Percentiles rank a stretch among this genome's conserved stretches.
These are phyloP conservation scores for Tetrahymena thermophila DNA, from an alignment of 73 alveolate genomes.

Conservation along the genomic window DNA sequence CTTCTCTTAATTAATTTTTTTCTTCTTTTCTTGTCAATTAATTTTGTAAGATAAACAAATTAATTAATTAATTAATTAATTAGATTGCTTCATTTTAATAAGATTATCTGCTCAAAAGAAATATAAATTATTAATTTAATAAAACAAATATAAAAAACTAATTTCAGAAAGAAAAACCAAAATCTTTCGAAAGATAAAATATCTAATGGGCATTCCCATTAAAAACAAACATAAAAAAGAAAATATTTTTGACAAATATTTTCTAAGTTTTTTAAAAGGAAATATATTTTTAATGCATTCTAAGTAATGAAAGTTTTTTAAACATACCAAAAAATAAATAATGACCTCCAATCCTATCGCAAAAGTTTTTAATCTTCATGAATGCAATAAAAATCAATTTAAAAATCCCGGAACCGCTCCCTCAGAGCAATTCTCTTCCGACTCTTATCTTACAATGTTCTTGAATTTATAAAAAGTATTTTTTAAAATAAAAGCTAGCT, in stretches of 20 bases:
- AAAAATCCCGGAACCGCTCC: not conserved
- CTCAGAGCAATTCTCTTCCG: conserved; percentile 3
- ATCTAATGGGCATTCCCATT: not conserved
- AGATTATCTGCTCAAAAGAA: not conserved
- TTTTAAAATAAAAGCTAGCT: not conserved
- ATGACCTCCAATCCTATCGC: not conserved
- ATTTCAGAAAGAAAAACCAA: not conserved
- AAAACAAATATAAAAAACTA: not conserved
- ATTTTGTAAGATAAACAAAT: not conserved
- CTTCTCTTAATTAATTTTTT: too few species aligned
- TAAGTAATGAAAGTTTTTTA: not conserved
- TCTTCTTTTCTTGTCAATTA: too few species aligned
- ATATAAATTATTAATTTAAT: not conserved
- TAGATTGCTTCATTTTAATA: not conserved
- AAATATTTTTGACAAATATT: not conserved
- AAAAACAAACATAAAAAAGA: not conserved
- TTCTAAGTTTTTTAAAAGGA: not conserved
- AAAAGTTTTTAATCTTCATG: not conserved
- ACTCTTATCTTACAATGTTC: not conserved
- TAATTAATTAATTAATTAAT: too few species aligned
- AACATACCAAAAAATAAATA: not conserved
- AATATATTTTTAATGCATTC: not conserved
- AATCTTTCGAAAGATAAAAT: not conserved
- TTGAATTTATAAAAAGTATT: not conserved
- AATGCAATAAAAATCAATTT: not conserved